These are phyloP conservation scores for Cladophialophora yegresii DNA, from an alignment of 2,329 filamentous ascomycete species.

Conservation along the genomic window DNA sequence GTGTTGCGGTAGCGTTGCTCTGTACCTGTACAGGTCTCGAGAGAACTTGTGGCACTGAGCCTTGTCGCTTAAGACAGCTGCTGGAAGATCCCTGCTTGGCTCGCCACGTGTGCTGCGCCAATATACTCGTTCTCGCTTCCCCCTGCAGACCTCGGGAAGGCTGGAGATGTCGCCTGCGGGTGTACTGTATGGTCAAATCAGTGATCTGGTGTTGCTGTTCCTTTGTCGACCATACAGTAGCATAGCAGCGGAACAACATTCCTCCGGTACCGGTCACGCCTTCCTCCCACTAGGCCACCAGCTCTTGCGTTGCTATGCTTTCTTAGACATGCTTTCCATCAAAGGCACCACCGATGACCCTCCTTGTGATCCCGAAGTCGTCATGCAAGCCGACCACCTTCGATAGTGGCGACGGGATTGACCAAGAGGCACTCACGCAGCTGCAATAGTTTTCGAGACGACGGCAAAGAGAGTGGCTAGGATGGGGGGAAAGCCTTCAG, in stretches of 20 bases:
- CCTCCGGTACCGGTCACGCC: background rate
- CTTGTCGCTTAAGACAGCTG: background rate
- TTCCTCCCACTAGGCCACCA: background rate
- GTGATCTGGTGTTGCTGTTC: too few relatives aligned
- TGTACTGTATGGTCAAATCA: too few relatives aligned
- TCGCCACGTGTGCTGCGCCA: background rate
- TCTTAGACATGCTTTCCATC: background rate
- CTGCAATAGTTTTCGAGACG: background rate
- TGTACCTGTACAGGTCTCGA: background rate
- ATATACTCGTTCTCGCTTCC: background rate
- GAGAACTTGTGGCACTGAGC: background rate
- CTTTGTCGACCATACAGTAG: too few relatives aligned
- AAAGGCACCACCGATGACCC: background rate
- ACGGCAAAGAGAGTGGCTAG: conserved; percentile 9
- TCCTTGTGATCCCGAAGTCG: background rate
- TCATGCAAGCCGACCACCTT: background rate
- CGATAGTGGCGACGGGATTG: conserved; percentile 23
- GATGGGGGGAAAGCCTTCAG: background rate
- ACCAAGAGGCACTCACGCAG: conserved; percentile 20
- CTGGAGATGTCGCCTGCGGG: too few relatives aligned
- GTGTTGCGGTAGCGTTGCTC: background rate
- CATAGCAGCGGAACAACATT: background rate
- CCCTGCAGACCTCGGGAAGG: too few relatives aligned
- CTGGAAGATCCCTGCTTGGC: background rate
- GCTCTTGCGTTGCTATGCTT: background rate